Conservation (phyloP, 441 rosid genomes). For the Euphorbia celastroides region DNA sequence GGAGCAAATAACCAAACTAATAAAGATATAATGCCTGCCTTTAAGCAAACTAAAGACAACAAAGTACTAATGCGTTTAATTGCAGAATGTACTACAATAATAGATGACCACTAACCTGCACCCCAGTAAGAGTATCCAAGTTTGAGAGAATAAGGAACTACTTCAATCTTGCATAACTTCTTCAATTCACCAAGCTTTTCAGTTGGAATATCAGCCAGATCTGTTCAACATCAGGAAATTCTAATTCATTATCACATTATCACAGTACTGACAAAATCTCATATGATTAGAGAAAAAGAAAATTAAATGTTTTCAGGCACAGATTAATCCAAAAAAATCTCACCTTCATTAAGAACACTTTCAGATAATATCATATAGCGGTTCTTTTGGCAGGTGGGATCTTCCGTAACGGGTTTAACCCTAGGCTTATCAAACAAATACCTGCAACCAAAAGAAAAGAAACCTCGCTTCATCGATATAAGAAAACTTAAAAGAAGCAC, state of each 20-base stretch:
- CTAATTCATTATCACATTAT: constrained; percentile 2
- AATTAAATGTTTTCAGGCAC: not conserved
- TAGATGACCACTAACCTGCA: constrained; percentile 47
- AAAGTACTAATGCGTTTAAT: too few relatives aligned
- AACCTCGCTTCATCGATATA: not conserved
- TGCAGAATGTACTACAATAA: not conserved
- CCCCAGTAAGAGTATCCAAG: constrained; percentile 93
- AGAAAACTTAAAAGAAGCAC: not conserved
- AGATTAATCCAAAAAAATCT: constrained; percentile 4
- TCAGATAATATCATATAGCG: constrained; percentile 75
- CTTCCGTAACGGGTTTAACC: constrained; percentile 75
- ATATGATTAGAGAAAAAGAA: not conserved
- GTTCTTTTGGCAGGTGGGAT: constrained; percentile 52
- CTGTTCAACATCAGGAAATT: constrained; percentile 38
- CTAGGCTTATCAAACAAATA: constrained; percentile 78
- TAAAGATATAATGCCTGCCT: too few relatives aligned
- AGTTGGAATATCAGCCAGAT: constrained; percentile 59
- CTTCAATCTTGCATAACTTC: constrained; percentile 54
- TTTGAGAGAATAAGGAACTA: constrained; percentile 62
- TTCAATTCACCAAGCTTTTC: constrained; percentile 54
- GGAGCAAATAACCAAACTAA: not conserved
- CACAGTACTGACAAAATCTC: not conserved
- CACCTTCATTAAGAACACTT: constrained; percentile 51
- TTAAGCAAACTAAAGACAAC: too few relatives aligned
- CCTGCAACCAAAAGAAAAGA: constrained; percentile 29